These are phyloP conservation scores for Penicillium cinerascens DNA, from an alignment of 495 filamentous ascomycete species.

Conservation along the genomic window DNA sequence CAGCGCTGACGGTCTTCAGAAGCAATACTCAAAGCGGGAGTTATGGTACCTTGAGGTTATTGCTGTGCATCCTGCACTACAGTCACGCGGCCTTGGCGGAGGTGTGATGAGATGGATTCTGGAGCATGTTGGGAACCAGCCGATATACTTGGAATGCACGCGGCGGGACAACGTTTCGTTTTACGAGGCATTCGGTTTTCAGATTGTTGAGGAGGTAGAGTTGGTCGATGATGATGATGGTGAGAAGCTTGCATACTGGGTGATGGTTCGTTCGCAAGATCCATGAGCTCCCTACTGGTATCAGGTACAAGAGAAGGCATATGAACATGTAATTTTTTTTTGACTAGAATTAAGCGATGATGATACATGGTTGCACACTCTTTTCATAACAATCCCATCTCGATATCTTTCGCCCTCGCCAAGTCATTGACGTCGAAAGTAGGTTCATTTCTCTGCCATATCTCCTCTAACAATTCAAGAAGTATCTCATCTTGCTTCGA, in stretches of 20 bases:
- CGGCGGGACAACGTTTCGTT: slow-evolving; percentile 22
- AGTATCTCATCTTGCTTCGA: slow-evolving; percentile 20
- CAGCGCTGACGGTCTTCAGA: slow-evolving; percentile 1
- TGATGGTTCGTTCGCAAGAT: slow-evolving; percentile 20
- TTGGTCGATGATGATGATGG: slow-evolving; percentile 12
- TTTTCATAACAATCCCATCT: slow-evolving; percentile 27
- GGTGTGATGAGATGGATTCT: slow-evolving; percentile 16
- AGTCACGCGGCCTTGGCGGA: slow-evolving; percentile 22
- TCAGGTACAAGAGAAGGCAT: not conserved
- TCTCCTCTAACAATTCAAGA: slow-evolving; percentile 26
- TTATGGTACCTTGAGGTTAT: slow-evolving; percentile 32
- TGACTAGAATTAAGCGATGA: not conserved
- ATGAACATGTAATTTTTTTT: not conserved
- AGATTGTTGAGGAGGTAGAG: slow-evolving; percentile 20
- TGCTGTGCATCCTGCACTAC: slow-evolving; percentile 29
- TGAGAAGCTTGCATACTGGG: slow-evolving; percentile 20
- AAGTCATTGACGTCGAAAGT: slow-evolving; percentile 21
- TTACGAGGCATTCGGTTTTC: slow-evolving; percentile 27
- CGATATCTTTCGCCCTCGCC: slow-evolving; percentile 22
- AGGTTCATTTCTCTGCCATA: slow-evolving; percentile 21
- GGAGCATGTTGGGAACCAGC: slow-evolving; percentile 8
- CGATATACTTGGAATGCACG: slow-evolving; percentile 28
- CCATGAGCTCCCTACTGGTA: not conserved
- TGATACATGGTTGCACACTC: not conserved
- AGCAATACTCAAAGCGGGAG: slow-evolving; percentile 5